Evolutionary conservation across 768 basidiomycete genomes (phyloP).

Genomic region (Pholiota conissans): DNA sequence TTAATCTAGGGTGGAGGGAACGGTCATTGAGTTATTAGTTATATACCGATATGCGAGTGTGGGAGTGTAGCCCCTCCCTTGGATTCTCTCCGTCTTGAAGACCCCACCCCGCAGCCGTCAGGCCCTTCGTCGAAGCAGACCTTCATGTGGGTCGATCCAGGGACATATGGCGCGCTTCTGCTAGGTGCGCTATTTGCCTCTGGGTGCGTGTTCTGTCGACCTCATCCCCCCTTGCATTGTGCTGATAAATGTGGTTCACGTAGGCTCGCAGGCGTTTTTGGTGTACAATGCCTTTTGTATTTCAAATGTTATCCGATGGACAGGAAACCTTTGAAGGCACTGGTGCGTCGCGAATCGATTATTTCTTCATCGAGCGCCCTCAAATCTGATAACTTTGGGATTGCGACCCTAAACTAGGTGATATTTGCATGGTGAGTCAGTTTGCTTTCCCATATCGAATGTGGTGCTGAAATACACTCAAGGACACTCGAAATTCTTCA

Average conservation of each 20-base stretch:
- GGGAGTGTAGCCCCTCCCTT: slow-evolving; percentile 1
- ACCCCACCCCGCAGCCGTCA: not conserved
- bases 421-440: slow-evolving; percentile 1
- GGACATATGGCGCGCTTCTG: slow-evolving; percentile 14
- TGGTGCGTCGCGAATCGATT: slow-evolving; percentile 8
- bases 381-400: no score
- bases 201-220: not conserved
- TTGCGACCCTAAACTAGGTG: not conserved
- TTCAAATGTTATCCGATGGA: slow-evolving; percentile 12
- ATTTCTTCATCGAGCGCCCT: no score
- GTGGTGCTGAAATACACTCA: not conserved
- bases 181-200: slow-evolving; percentile 14
- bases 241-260: not conserved
- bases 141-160: slow-evolving; percentile 14
- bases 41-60: not conserved
- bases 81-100: slow-evolving; percentile 5
- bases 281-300: slow-evolving; percentile 12
- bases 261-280: slow-evolving; percentile 15
- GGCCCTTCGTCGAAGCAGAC: slow-evolving; percentile 3
- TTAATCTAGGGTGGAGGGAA: not conserved
- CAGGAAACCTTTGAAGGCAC: slow-evolving; percentile 10
- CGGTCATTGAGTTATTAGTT: not conserved
- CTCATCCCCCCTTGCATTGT: not conserved
- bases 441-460: not conserved
- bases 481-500: slow-evolving; percentile 10